Conservation (phyloP, 768 basidiomycete genomes). For the Lyophyllum shimeji region DNA sequence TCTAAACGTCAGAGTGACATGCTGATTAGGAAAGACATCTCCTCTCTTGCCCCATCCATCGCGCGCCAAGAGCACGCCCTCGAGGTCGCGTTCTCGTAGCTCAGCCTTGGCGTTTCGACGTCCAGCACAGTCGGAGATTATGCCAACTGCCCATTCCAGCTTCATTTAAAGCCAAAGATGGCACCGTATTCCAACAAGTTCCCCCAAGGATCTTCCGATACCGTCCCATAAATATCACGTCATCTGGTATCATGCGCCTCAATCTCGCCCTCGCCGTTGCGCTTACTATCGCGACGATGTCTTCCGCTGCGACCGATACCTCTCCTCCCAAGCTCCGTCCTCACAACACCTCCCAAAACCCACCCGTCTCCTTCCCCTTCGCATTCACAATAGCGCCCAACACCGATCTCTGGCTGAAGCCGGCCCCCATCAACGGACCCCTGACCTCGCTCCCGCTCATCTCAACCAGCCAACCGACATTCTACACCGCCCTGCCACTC, state of each 20-base stretch:
- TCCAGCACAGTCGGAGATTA: not conserved
- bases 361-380: conserved; percentile 18
- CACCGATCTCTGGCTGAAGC: conserved; percentile 22
- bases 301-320: not conserved
- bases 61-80: not conserved
- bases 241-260: not conserved
- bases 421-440: conserved; percentile 13
- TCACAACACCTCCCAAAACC: conserved; percentile 15
- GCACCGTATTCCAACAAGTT: not conserved
- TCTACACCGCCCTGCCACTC: conserved; percentile 11
- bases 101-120: not conserved
- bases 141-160: not conserved
- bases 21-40: not conserved
- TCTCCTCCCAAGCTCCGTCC: not conserved
- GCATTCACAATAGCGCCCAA: conserved; percentile 9
- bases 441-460: conserved; percentile 9
- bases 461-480: conserved; percentile 15
- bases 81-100: not conserved
- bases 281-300: not conserved
- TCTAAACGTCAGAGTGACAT: not conserved
- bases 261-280: not conserved
- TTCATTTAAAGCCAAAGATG: not conserved
- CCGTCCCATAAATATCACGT: not conserved
- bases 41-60: not conserved
- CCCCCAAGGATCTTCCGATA: not conserved